phyloP scores from a whole-genome alignment of 1,284 basidiomycete species.

The Boletus nobilissimus region DNA sequence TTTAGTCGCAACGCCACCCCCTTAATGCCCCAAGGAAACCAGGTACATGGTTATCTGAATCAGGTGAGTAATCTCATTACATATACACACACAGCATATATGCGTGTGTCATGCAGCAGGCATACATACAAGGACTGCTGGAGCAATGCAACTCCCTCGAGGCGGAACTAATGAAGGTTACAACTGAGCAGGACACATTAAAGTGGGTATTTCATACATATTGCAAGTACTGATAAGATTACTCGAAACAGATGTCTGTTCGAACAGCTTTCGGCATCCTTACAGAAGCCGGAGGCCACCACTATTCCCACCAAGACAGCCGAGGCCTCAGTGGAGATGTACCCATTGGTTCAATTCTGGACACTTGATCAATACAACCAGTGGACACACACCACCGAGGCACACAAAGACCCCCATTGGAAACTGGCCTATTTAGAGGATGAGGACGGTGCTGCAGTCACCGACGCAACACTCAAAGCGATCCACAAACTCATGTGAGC shows the following conservation, averaged over 20 bases:
- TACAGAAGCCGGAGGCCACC: not conserved
- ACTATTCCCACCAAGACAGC: not conserved
- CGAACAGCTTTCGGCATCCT: not conserved
- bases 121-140: not conserved
- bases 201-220: not conserved
- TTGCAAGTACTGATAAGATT: not conserved
- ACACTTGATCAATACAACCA: not conserved
- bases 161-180: not conserved
- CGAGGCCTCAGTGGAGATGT: not conserved
- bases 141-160: slow-evolving; percentile 1
- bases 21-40: too few species aligned
- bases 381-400: slow-evolving; percentile 12
- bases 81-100: too few species aligned
- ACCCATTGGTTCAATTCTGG: slow-evolving; percentile 12
- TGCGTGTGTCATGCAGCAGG: too few species aligned
- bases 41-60: too few species aligned
- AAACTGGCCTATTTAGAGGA: slow-evolving; percentile 18
- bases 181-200: not conserved
- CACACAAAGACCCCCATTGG: not conserved
- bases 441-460: not conserved
- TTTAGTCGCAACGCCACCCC: too few species aligned
- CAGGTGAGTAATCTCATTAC: too few species aligned
- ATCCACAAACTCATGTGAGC: slow-evolving; percentile 7
- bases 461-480: slow-evolving; percentile 1
- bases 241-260: not conserved